A percentile compares a stretch with the other conserved stretches of the same genome.
Conservation (phyloP, 2,329 filamentous ascomycete genomes). For the Neobulgaria alba region DNA sequence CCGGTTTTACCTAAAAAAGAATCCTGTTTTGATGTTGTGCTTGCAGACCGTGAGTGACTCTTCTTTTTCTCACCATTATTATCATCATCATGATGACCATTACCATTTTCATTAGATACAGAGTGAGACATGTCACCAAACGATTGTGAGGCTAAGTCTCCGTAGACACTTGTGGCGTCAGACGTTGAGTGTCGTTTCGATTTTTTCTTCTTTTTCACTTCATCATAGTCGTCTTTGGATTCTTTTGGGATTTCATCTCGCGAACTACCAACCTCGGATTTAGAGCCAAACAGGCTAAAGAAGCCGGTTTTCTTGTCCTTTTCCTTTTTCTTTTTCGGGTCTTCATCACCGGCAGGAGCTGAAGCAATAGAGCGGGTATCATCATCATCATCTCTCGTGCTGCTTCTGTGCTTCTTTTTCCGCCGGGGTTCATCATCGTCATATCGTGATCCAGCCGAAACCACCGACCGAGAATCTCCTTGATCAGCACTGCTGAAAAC, state of each 20-base stretch:
- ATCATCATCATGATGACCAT: conserved; percentile 18
- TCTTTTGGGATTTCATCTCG: conserved; percentile 19
- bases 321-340: conserved; percentile 31
- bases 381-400: conserved; percentile 38
- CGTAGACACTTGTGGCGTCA: conserved; percentile 21
- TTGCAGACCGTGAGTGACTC: conserved; percentile 20
- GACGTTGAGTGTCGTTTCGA: conserved; percentile 25
- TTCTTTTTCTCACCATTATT: conserved; percentile 21
- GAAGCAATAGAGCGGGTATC: conserved; percentile 40
- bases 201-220: conserved; percentile 27
- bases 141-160: conserved; percentile 16
- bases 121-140: conserved; percentile 19
- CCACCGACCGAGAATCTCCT: conserved; percentile 38
- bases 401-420: conserved; percentile 32
- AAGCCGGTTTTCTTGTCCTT: conserved; percentile 35
- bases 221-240: conserved; percentile 23
- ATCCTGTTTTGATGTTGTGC: conserved; percentile 31
- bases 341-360: conserved; percentile 31
- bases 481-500: conserved; percentile 34
- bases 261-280: conserved; percentile 22
- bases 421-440: conserved; percentile 25
- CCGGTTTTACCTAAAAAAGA: conserved; percentile 68
- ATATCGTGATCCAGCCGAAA: conserved; percentile 33
- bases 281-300: conserved; percentile 35
- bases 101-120: conserved; percentile 20